These are phyloP conservation scores for Backusella liffmaniae DNA, from an alignment of 192 early-diverging fungal species.

Conservation along the genomic window DNA sequence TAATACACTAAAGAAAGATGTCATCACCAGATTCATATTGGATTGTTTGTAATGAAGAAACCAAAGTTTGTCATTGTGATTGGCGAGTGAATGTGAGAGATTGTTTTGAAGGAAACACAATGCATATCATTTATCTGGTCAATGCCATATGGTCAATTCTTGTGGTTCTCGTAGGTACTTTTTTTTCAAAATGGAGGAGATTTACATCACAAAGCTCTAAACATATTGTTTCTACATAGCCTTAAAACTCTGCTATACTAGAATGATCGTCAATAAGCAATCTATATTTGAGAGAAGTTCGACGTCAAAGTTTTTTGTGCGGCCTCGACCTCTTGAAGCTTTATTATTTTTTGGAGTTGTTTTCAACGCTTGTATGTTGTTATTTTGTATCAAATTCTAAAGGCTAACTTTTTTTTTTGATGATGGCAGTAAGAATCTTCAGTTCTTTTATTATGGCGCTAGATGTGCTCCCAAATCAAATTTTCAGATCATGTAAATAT, in stretches of 20 bases:
- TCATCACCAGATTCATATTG: slow-evolving; percentile 17
- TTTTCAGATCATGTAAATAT: slow-evolving; percentile 26
- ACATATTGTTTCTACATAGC: slow-evolving; percentile 1
- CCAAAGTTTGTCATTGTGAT: slow-evolving; percentile 29
- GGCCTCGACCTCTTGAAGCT: slow-evolving; percentile 29
- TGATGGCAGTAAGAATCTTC: slow-evolving; percentile 13
- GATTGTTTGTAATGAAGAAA: slow-evolving; percentile 10
- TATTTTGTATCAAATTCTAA: not conserved
- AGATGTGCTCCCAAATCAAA: not conserved
- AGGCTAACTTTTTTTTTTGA: not conserved
- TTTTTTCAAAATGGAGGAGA: not conserved
- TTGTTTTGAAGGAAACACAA: not conserved
- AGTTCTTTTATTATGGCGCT: slow-evolving; percentile 13
- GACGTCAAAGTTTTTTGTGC: not conserved
- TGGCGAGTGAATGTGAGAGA: slow-evolving; percentile 17
- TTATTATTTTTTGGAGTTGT: slow-evolving; percentile 12
- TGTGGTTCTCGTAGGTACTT: slow-evolving; percentile 12
- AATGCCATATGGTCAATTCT: slow-evolving; percentile 6
- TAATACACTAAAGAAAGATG: not conserved
- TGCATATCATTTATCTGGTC: slow-evolving; percentile 16
- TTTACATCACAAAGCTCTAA: not conserved
- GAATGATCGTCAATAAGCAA: slow-evolving; percentile 10
- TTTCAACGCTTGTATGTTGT: slow-evolving; percentile 27
- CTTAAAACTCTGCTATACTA: not conserved
- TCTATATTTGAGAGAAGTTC: slow-evolving; percentile 1